A percentile compares a stretch with the other conserved stretches of the same genome.
phyloP scores from a whole-genome alignment of 176 grass and related monocot species.

The Rhipidocladum racemiflorum region DNA sequence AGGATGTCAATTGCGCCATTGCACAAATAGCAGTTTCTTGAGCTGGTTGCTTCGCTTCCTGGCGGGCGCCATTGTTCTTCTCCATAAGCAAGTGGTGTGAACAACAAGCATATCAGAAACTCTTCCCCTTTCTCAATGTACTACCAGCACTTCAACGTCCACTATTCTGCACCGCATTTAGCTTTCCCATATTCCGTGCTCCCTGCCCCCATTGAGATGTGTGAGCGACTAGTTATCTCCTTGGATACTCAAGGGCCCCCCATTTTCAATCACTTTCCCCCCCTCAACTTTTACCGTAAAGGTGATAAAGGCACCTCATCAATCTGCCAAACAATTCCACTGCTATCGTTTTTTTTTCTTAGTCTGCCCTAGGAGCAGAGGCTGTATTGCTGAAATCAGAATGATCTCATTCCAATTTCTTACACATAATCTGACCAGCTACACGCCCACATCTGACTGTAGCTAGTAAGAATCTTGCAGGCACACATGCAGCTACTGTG shows the following conservation, averaged over 20 bases:
- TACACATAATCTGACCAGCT: neutral
- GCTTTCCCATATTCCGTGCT: neutral
- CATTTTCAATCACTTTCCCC: neutral
- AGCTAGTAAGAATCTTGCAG: slow-evolving; percentile 13
- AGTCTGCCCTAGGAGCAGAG: neutral
- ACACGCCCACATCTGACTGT: neutral
- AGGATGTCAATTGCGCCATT: neutral
- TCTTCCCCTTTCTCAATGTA: neutral
- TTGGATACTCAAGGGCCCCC: neutral
- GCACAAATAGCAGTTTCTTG: neutral
- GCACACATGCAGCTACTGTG: slow-evolving; percentile 15
- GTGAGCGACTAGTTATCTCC: neutral
- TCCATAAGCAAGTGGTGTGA: neutral
- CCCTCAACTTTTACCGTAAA: neutral
- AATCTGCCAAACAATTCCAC: slow-evolving; percentile 37
- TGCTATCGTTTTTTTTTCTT: neutral
- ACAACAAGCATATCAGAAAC: neutral
- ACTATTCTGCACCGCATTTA: neutral
- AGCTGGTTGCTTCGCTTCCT: neutral
- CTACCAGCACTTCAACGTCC: neutral
- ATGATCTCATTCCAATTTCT: neutral
- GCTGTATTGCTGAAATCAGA: neutral
- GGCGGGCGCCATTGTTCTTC: slow-evolving; percentile 12
- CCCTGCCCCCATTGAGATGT: neutral
- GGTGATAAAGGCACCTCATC: neutral